A percentile compares a stretch with the other conserved stretches of the same genome.
phyloP scores from a whole-genome alignment of 192 early-diverging fungal genomes.

The Podila verticillata region DNA sequence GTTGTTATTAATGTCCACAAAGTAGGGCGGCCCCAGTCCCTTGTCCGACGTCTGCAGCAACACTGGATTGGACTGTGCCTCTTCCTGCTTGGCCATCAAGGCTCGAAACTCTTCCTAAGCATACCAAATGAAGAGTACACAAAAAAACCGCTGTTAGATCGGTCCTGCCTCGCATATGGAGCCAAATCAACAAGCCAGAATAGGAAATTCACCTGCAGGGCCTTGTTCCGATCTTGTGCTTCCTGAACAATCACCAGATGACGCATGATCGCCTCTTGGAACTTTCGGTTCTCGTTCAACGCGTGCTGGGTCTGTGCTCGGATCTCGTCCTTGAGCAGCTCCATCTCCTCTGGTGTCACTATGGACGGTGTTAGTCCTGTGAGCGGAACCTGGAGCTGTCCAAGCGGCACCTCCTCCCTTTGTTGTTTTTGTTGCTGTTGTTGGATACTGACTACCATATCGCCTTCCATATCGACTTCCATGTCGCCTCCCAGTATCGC shows the following conservation, averaged over 20 bases:
- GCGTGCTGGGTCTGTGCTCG: background rate
- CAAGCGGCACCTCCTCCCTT: background rate
- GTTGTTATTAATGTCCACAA: conserved; percentile 19
- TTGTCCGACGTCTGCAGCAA: background rate
- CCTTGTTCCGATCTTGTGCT: background rate
- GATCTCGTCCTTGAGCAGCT: too few relatives aligned
- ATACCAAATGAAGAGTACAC: background rate
- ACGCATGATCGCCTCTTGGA: background rate
- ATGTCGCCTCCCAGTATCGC: too few relatives aligned
- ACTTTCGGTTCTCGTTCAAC: background rate
- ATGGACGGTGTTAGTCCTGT: background rate
- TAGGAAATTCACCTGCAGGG: background rate
- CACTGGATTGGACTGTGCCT: conserved; percentile 9
- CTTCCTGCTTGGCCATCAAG: conserved; percentile 6
- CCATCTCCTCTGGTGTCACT: too few relatives aligned
- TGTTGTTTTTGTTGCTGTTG: background rate
- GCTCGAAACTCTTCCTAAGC: conserved; percentile 13
- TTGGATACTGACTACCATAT: too few relatives aligned
- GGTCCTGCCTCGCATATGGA: too few relatives aligned
- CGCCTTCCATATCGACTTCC: too few relatives aligned
- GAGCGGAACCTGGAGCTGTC: background rate
- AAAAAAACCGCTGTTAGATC: background rate
- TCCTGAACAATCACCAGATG: background rate
- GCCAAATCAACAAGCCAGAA: too few relatives aligned
- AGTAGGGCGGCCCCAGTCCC: conserved; percentile 41